Base-by-base conservation (phyloP, 2,329 filamentous ascomycete genomes). In the Colletotrichum incanum region DNA sequence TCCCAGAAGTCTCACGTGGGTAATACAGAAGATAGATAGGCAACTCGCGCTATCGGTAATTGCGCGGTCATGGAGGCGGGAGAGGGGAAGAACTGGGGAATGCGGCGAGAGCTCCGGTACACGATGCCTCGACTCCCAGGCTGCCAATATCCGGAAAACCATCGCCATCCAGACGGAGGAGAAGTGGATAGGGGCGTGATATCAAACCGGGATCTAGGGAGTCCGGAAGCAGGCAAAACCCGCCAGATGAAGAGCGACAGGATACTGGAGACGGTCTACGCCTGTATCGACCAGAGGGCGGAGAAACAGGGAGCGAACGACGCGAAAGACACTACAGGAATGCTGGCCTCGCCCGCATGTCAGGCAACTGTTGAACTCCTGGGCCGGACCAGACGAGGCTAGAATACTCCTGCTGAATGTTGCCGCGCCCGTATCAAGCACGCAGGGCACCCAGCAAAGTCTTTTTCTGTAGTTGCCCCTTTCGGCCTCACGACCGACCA, bases 401-500 rank as follows among this genome's bases (percentile, higher is more conserved):
- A 65, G 66, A 65, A 49, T 56, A 11, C 43, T 39, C 31, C 28
- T 47, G 6, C 9, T 43, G 60, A 23, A 34, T 58, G 60, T 26
- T 45, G n/a, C 23, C 61, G 49, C 66, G 59, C 49, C 66, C 11
- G 41, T 49, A 63, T 47, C 50, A 58, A 49, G 65, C 66, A 45
- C 34, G 66, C 54, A 45, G 41, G 31, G 39, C 49, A 62, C 50
- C 5, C 20, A 12, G 43, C 3, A 45, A 31, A n/a, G 8, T 6
- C 28, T n/a, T 34, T 55, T 26, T 16, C 20, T 28, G 14, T 20
- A 62, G 28, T 52, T 63, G 34, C 60, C 45, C 34, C 12, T 37
- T 63, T 20, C 45, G 60, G 60, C 34, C 59, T 50, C 59, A 23
- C 31, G 8, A 39, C 59, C 59, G 60, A 31, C 34, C 31, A 26